Evolutionary conservation across 2,329 filamentous ascomycete genomes (phyloP), one percentile per base, ranked within the genome.

Genomic region (Fusarium buxicola): DNA sequence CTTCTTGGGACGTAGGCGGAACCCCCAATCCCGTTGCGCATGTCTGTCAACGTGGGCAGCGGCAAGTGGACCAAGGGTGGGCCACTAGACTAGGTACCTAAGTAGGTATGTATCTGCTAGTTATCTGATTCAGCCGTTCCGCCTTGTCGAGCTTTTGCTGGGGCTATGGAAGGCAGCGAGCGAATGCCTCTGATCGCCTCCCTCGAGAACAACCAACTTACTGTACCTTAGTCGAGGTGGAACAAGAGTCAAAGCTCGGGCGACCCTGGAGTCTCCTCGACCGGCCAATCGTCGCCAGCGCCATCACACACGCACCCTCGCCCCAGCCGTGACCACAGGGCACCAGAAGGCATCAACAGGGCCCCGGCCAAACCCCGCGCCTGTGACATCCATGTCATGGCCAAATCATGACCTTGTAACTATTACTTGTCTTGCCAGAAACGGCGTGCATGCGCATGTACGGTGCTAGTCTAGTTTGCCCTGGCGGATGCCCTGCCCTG

Each of bases 1-100:
- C 21, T 36, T 9, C 34, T 36, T 36, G 15, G 15, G 27, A 21
- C 10, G 9, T 44, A 4, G 9, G 27, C 8, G 18, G 18, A 56
- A 12, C 43, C 62, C 56, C 63, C 63, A 66, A 66, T 66, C 63
- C 61, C 58, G 21, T 66, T 48, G 63, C 63, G 45, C 35, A 56
- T 16, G 53, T 60, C 36, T 18, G 34, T 30, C 63, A 66, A 66
- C 63, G 63, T 66, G 63, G 47, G 47, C 51, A 27, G 31, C 55
- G 55, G 63, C 36, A 66, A 57, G 63, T 66, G 63, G 63, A 56
- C 39, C 31, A 34, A 7, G 13, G 13, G 30, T 34, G 43, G 43
- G n/a, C n/a, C n/a, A n/a, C n/a, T n/a, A n/a, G n/a, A n/a, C n/a
- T n/a, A n/a, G n/a, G n/a, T n/a, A n/a, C n/a, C n/a, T n/a, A n/a